Base-by-base conservation (phyloP, 208 protist species). In the Leptomonas seymouri region DNA sequence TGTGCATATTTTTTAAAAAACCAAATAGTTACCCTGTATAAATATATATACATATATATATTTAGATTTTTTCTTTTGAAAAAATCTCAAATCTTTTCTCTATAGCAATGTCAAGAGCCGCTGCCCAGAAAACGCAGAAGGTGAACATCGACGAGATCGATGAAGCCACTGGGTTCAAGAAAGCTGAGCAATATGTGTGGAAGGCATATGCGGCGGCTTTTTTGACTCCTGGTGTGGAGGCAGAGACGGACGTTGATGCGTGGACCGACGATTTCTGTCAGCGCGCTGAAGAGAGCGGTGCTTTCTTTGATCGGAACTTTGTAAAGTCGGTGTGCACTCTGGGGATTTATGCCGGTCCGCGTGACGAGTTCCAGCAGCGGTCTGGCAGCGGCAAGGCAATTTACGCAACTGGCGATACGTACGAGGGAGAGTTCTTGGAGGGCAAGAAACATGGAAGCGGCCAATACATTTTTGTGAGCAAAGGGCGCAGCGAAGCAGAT, bases 331-430 rank as follows among this genome's bases (percentile, higher is more conserved):
- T 95, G 2, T 93, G 86, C 34, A 77, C 76, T 2, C 56, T 97
- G 11, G 92, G 93, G 31, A 94, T 97, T 31, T 97, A 95, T 59
- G 89, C 93, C 49, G 93, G 93, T 20, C 82, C 78, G 2, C 85
- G 93, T 18, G 93, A 97, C 65, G 90, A 97, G 77, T 97, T 95
- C 63, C 82, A 94, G 73, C 90, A 97, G 80, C 86, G 93, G 46
- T 94, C 83, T 15, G 93, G 93, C 3, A 86, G 75, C 64, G 89
- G 87, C 34, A 95, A 93, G 54, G 86, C 93, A 8, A 81, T 93
- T 21, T 97, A 95, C 56, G 69, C 86, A 2, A 91, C 91, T 46
- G 82, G 90, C 36, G 93, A 97, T 65, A 82, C 80, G 16, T 97
- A 95, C 74, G 93, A 97, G 18, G 93, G 93, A 15, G 86, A 95